Evolutionary conservation across 805 yeast genomes (phyloP).

Genomic region (Danielia oregonensis): DNA sequence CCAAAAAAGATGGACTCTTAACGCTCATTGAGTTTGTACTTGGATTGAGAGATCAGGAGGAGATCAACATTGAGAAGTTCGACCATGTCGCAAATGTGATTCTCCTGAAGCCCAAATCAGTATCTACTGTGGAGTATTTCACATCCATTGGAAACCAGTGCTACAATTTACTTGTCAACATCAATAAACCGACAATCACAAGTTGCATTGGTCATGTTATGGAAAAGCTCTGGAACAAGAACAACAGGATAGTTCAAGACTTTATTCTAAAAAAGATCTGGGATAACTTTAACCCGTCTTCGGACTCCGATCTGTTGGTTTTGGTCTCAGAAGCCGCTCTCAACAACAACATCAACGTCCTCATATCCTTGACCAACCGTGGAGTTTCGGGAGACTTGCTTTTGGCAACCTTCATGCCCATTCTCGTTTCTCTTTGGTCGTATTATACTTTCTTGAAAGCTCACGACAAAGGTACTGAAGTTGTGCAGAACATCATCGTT

Average conservation of each 20-base stretch:
- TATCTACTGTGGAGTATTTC: constrained; percentile 51
- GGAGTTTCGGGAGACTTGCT: constrained; percentile 24
- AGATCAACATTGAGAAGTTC: constrained; percentile 60
- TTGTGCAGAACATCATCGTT: constrained; percentile 36
- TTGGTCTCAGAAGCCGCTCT: constrained; percentile 46
- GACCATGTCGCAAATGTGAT: constrained; percentile 65
- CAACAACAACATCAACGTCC: constrained; percentile 61
- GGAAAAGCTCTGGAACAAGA: constrained; percentile 47
- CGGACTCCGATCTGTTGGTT: constrained; percentile 16
- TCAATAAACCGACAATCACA: constrained; percentile 58
- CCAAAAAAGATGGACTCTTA: constrained; percentile 59
- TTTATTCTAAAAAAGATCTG: constrained; percentile 54
- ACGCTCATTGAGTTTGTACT: constrained; percentile 72
- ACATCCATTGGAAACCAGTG: constrained; percentile 60
- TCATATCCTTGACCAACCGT: constrained; percentile 56
- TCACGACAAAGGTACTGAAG: constrained; percentile 27
- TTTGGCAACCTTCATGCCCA: constrained; percentile 25
- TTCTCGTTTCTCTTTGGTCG: constrained; percentile 40
- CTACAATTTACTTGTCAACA: constrained; percentile 51
- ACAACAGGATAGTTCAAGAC: constrained; percentile 50
- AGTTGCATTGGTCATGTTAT: constrained; percentile 56
- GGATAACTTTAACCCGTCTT: constrained; percentile 38
- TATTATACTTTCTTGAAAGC: constrained; percentile 36
- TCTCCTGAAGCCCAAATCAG: constrained; percentile 54
- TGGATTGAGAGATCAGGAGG: constrained; percentile 73